Evolutionary conservation across 805 yeast species (phyloP), one percentile per base, ranked within the genome.

Genomic region (Monosporozyma aerobia): DNA sequence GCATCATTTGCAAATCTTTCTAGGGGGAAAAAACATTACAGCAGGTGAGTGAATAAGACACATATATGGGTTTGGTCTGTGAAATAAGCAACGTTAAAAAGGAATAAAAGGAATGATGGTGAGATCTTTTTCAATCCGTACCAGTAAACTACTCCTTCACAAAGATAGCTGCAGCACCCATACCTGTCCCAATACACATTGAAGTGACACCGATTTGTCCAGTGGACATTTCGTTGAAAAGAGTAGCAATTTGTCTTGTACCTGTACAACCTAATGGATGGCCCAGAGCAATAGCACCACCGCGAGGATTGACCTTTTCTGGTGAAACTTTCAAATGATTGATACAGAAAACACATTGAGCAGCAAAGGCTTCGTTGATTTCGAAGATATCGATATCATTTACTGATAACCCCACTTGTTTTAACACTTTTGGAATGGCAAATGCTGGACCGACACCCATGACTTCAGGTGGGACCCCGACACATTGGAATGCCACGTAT

Each of bases 371-470:
- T 76, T 92, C 98, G 71, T 90, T 90, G 65, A 92, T 82, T 75
- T 92, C 98, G 68, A 78, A 90, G 40, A 89, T 78, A 48, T 80
- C 77, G 52, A 92, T 73, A 61, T 90, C 96, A 48, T 78, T 77
- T 30, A 79, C 75, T 6, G 76, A 71, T 55, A 90, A 68, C 39
- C 84, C 83, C 6, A 74, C 63, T 64, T 80, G 80, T 68, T 77
- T 74, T 59, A 92, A 78, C 19, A 88, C 83, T 52, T 78, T 79
- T 56, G 99, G 98, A 63, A 92, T 90, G 54, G 98, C 99, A 62
- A 79, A 81, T 29, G 96, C 97, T 54, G 99, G 99, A 45, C 98
- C 99, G 62, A 92, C 82, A 54, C 98, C 99, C 99, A 92, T 92
- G 56, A 90, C 81, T 72, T 89, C 95, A 23, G 97, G 97, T 52